A percentile compares a stretch with the other conserved stretches of the same genome.
Conservation (phyloP, 768 basidiomycete genomes). For the Lactarius quietus region DNA sequence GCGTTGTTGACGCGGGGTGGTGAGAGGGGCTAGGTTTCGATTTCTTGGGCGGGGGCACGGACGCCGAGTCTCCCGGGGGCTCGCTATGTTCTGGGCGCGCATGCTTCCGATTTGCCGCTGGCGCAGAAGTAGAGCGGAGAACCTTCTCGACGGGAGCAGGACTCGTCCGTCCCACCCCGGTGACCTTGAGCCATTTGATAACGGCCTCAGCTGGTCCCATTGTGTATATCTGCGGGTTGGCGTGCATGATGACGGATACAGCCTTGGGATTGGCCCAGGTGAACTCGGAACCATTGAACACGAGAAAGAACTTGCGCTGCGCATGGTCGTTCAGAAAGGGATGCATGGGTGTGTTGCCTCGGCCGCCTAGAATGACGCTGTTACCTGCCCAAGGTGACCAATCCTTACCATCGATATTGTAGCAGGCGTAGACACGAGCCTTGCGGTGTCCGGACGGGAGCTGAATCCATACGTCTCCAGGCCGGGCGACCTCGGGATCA, state of each 20-base stretch:
- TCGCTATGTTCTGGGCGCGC: not conserved
- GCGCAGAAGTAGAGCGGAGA: not conserved
- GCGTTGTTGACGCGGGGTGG: not conserved
- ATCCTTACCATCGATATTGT: slow-evolving; percentile 11
- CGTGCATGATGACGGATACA: slow-evolving; percentile 11
- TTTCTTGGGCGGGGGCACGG: slow-evolving; percentile 16
- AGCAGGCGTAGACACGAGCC: slow-evolving; percentile 21
- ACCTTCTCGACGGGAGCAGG: not conserved
- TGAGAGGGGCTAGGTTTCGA: not conserved
- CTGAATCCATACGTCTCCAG: slow-evolving; percentile 22
- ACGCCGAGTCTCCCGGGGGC: not conserved
- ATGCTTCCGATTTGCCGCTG: slow-evolving; percentile 3
- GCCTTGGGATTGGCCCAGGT: slow-evolving; percentile 19
- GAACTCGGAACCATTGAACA: slow-evolving; percentile 14
- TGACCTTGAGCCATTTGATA: slow-evolving; percentile 16
- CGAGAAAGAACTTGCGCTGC: slow-evolving; percentile 20
- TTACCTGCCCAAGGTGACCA: slow-evolving; percentile 22
- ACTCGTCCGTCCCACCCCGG: not conserved
- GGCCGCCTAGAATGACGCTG: not conserved
- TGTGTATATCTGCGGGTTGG: not conserved
- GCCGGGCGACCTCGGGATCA: slow-evolving; percentile 20
- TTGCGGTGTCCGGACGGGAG: slow-evolving; percentile 21
- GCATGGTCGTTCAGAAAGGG: slow-evolving; percentile 20
- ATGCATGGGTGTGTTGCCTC: slow-evolving; percentile 8
- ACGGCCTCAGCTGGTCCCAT: slow-evolving; percentile 19